These are phyloP conservation scores for Asterella californica DNA, from an alignment of 225 moss, liverwort and hornwort species.

Conservation along the genomic window DNA sequence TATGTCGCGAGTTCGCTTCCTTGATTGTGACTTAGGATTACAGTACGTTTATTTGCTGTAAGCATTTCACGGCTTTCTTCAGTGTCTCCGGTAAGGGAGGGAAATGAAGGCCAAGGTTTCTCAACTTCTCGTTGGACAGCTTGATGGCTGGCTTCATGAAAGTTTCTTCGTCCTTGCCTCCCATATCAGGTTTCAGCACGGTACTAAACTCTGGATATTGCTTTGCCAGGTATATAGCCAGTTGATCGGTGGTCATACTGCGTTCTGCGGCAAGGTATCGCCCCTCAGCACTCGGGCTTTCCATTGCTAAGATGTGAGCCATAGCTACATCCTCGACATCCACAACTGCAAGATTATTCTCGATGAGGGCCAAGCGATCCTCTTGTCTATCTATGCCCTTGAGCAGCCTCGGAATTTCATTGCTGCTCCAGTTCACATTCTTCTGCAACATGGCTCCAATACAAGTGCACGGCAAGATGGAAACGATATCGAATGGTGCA, in stretches of 20 bases:
- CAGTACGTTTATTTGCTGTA: not conserved
- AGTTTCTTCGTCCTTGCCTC: slow-evolving; percentile 11
- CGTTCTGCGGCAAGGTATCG: not conserved
- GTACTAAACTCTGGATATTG: not conserved
- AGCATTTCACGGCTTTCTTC: not conserved
- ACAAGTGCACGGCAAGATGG: not conserved
- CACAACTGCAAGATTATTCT: not conserved
- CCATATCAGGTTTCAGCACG: slow-evolving; percentile 1
- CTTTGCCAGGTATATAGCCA: not conserved
- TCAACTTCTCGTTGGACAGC: not conserved
- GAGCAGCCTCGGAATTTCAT: not conserved
- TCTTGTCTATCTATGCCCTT: not conserved
- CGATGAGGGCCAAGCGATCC: not conserved
- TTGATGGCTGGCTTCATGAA: not conserved
- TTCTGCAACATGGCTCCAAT: not conserved
- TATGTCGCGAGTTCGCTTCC: too few relatives aligned
- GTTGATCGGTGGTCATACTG: not conserved
- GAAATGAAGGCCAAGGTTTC: slow-evolving; percentile 1
- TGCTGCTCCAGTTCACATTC: not conserved
- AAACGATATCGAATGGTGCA: not conserved
- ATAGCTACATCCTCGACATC: slow-evolving; percentile 13
- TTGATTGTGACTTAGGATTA: too few relatives aligned
- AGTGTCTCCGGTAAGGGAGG: not conserved
- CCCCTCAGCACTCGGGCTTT: slow-evolving; percentile 9
- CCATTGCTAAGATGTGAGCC: slow-evolving; percentile 5